Conservation (phyloP, 192 early-diverging fungal genomes). For the Chytriomyces sp. region DNA sequence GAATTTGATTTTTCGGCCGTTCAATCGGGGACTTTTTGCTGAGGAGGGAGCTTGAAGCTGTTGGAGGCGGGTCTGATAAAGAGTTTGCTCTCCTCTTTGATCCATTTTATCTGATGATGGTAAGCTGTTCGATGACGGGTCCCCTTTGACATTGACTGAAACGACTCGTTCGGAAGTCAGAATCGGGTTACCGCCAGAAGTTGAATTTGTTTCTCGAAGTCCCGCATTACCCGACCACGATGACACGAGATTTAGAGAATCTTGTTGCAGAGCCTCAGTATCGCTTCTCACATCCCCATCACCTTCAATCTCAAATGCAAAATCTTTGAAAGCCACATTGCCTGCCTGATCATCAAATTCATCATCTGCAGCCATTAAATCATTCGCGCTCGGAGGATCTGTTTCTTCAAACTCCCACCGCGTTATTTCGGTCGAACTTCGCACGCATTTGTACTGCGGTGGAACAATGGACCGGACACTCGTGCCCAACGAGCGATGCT, state of each 20-base stretch:
- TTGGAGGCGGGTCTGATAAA: neutral
- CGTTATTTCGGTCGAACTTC: constrained; percentile 35
- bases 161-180: neutral
- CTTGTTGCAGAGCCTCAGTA: neutral
- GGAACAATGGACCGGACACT: constrained; percentile 30
- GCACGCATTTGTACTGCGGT: constrained; percentile 26
- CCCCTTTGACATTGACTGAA: neutral
- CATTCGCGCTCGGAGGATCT: constrained; percentile 17
- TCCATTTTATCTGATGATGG: neutral
- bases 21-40: neutral
- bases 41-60: neutral
- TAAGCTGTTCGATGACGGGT: neutral
- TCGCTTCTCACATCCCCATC: neutral
- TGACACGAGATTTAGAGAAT: neutral
- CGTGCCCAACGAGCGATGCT: constrained; percentile 45
- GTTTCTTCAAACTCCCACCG: constrained; percentile 49
- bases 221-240: neutral
- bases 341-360: neutral
- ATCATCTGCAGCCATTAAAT: neutral
- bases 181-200: neutral
- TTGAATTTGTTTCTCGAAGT: neutral
- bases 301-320: constrained; percentile 20
- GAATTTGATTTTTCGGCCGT: neutral
- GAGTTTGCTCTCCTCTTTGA: neutral
- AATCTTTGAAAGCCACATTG: neutral